phyloP scores from a whole-genome alignment of 148 eudicot species.

The Beta vulgaris region DNA sequence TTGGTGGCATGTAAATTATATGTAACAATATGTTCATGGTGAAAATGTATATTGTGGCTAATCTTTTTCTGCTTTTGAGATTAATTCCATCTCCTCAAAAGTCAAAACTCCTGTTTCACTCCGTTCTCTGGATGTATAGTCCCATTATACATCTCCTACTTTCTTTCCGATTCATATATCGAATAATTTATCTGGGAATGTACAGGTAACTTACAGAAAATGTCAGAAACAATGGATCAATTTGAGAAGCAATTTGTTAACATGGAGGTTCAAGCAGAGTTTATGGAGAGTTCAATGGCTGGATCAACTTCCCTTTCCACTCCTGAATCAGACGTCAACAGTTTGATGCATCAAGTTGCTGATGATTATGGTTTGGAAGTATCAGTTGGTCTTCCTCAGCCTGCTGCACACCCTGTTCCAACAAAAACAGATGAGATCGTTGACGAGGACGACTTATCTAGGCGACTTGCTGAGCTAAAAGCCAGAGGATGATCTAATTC shows the following conservation, averaged over 20 bases:
- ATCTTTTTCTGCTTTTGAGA: too few relatives aligned
- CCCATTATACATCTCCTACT: neutral
- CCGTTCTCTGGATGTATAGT: neutral
- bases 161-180: neutral
- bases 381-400: slow-evolving; percentile 68
- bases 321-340: slow-evolving; percentile 64
- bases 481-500: slow-evolving; percentile 34
- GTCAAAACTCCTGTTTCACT: neutral
- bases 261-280: slow-evolving; percentile 87
- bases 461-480: slow-evolving; percentile 77
- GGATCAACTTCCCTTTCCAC: slow-evolving; percentile 73
- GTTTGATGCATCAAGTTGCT: slow-evolving; percentile 75
- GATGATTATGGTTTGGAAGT: slow-evolving; percentile 80
- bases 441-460: slow-evolving; percentile 62
- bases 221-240: slow-evolving; percentile 81
- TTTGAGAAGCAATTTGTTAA: slow-evolving; percentile 80
- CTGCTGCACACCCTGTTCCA: slow-evolving; percentile 58
- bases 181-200: neutral
- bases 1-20: too few relatives aligned
- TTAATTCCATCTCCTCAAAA: too few relatives aligned
- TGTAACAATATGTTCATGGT: too few relatives aligned
- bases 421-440: slow-evolving; percentile 42
- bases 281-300: slow-evolving; percentile 81
- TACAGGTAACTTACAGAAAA: slow-evolving; percentile 57
- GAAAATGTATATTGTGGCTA: too few relatives aligned